A percentile compares a stretch with the other conserved stretches of the same genome.
Evolutionary conservation across 306 rosid species (phyloP).

Genomic region (Dryas alaskensis): DNA sequence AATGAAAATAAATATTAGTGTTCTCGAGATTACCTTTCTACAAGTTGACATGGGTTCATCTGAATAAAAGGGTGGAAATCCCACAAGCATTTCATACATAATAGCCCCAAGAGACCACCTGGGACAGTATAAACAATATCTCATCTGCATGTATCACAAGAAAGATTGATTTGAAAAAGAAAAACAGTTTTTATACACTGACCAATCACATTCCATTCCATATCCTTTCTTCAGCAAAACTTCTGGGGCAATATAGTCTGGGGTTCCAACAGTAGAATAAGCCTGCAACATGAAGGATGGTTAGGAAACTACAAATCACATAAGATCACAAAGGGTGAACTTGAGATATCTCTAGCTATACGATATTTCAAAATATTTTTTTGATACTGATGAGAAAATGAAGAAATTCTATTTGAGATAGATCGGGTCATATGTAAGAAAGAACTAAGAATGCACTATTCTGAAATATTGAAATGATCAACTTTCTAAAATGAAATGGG

Average conservation of each 20-base stretch:
- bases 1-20: neutral
- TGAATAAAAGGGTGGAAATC: slow-evolving; percentile 95
- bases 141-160: slow-evolving; percentile 25
- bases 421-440: neutral
- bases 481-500: neutral
- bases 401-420: slow-evolving; percentile 1
- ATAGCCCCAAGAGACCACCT: slow-evolving; percentile 99
- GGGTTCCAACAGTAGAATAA: slow-evolving; percentile 97
- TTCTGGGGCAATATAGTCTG: slow-evolving; percentile 98
- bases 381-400: neutral
- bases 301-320: slow-evolving; percentile 10
- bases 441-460: neutral
- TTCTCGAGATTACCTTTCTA: slow-evolving; percentile 70
- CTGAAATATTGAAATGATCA: neutral
- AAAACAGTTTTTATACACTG: slow-evolving; percentile 34
- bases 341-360: neutral
- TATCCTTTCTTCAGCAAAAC: slow-evolving; percentile 98
- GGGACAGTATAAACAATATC: slow-evolving; percentile 31
- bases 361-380: neutral
- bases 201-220: slow-evolving; percentile 99
- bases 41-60: slow-evolving; percentile 98
- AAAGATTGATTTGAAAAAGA: slow-evolving; percentile 10
- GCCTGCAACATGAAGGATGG: slow-evolving; percentile 56
- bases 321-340: neutral
- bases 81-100: slow-evolving; percentile 99